These are phyloP conservation scores for Diaporthe destruens DNA, from an alignment of 2,329 filamentous ascomycete genomes.

Conservation along the genomic window DNA sequence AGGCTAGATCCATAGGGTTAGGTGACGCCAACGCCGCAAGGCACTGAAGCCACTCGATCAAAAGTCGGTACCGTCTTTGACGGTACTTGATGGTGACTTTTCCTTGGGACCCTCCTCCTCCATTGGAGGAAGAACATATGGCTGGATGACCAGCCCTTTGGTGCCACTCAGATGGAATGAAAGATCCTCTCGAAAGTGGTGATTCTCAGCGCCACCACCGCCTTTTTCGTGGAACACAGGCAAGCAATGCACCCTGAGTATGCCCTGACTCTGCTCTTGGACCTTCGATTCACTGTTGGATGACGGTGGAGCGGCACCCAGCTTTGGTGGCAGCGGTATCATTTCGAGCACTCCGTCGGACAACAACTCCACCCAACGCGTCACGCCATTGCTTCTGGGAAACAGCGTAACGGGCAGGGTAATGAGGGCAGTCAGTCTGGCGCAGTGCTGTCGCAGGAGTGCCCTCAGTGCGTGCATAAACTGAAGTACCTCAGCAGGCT, in stretches of 20 bases:
- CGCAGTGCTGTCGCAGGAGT: slow-evolving; percentile 76
- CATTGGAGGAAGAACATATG: slow-evolving; percentile 89
- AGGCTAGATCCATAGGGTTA: slow-evolving; percentile 16
- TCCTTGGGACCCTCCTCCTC: slow-evolving; percentile 73
- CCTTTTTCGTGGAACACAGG: slow-evolving; percentile 91
- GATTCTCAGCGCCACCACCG: slow-evolving; percentile 77
- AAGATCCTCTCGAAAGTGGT: slow-evolving; percentile 83
- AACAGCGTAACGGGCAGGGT: slow-evolving; percentile 86
- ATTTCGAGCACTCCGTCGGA: slow-evolving; percentile 90
- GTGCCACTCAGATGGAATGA: slow-evolving; percentile 89
- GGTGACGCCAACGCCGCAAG: not conserved
- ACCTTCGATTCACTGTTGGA: slow-evolving; percentile 48
- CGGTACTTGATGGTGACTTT: slow-evolving; percentile 61
- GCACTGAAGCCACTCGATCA: slow-evolving; percentile 53
- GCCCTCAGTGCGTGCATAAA: slow-evolving; percentile 85
- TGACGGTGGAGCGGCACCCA: slow-evolving; percentile 52
- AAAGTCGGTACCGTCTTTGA: slow-evolving; percentile 81
- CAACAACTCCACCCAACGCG: slow-evolving; percentile 87
- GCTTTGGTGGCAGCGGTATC: slow-evolving; percentile 74
- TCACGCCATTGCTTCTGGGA: slow-evolving; percentile 79
- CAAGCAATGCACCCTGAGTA: slow-evolving; percentile 85
- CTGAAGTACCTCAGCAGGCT: slow-evolving; percentile 79
- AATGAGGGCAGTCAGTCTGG: slow-evolving; percentile 77
- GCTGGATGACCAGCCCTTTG: slow-evolving; percentile 85
- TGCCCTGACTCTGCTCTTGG: slow-evolving; percentile 85